Percentiles rank a stretch among this genome's conserved stretches.
These are phyloP conservation scores for Patellaria atrata DNA, from an alignment of 495 filamentous ascomycete species.

Conservation along the genomic window DNA sequence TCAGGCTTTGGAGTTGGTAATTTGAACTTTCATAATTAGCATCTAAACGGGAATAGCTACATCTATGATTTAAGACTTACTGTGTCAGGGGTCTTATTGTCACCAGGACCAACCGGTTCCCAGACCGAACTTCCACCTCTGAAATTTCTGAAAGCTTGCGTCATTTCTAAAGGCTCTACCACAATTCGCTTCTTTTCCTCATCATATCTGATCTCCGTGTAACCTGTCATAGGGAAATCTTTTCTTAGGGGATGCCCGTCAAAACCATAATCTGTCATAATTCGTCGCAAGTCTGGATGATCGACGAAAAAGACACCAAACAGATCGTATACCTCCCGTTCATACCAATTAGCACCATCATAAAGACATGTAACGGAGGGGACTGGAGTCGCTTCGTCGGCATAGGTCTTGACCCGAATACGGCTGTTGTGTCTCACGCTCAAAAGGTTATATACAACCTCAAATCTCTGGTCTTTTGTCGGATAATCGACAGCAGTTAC, in stretches of 20 bases:
- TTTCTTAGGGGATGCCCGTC: constrained; percentile 96
- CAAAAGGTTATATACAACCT: constrained; percentile 95
- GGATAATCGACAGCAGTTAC: constrained; percentile 95
- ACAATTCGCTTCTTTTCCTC: constrained; percentile 99
- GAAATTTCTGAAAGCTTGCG: constrained; percentile 98
- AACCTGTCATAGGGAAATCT: constrained; percentile 95
- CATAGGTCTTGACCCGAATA: constrained; percentile 97
- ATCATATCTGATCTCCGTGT: constrained; percentile 95
- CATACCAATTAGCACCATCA: constrained; percentile 97
- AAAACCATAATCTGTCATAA: constrained; percentile 99
- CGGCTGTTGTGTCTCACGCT: constrained; percentile 91
- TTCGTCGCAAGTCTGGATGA: constrained; percentile 90
- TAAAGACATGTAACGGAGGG: constrained; percentile 74
- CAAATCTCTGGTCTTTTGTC: constrained; percentile 84
- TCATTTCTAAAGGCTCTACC: constrained; percentile 90
- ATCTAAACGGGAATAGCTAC: not conserved
- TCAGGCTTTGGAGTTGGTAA: constrained; percentile 91
- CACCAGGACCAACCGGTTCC: constrained; percentile 82
- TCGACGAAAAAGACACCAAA: constrained; percentile 94
- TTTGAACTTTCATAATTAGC: constrained; percentile 49
- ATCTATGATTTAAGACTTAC: constrained; percentile 24
- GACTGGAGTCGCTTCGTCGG: constrained; percentile 89
- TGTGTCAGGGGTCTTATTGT: constrained; percentile 65
- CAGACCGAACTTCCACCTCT: constrained; percentile 48
- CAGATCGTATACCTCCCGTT: constrained; percentile 93